A percentile compares a stretch with the other conserved stretches of the same genome.
Evolutionary conservation across 2,329 filamentous ascomycete genomes (phyloP).

Genomic region (Sporothrix luriei): DNA sequence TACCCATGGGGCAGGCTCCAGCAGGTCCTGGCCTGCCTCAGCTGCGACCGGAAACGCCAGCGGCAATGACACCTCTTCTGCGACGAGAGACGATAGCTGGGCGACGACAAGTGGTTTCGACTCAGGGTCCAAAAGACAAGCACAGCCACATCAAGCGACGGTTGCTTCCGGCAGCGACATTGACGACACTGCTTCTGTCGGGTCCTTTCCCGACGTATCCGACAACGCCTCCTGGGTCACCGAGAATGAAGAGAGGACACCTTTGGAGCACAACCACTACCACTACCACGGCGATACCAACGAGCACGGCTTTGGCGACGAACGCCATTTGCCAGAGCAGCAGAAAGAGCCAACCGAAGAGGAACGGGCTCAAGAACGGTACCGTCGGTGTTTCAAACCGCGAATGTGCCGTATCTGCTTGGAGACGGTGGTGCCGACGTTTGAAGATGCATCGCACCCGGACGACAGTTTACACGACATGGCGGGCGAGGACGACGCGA

Average conservation of each 20-base stretch:
- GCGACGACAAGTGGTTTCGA: slow-evolving; percentile 26
- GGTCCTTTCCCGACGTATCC: slow-evolving; percentile 16
- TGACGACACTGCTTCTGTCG: background rate
- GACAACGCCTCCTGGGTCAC: slow-evolving; percentile 24
- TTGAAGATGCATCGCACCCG: slow-evolving; percentile 39
- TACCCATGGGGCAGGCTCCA: slow-evolving; percentile 4
- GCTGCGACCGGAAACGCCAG: slow-evolving; percentile 20
- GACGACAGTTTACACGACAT: background rate
- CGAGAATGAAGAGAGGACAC: slow-evolving; percentile 6
- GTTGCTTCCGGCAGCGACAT: background rate
- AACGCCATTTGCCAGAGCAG: background rate
- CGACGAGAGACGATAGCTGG: slow-evolving; percentile 17
- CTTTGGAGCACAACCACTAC: slow-evolving; percentile 12
- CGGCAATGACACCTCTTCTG: slow-evolving; percentile 1
- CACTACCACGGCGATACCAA: background rate
- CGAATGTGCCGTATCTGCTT: slow-evolving; percentile 89
- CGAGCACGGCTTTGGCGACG: slow-evolving; percentile 2
- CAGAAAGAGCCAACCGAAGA: slow-evolving; percentile 1
- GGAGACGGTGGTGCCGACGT: slow-evolving; percentile 62
- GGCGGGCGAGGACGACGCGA: slow-evolving; percentile 4
- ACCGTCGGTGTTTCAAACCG: slow-evolving; percentile 60
- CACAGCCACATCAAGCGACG: slow-evolving; percentile 15
- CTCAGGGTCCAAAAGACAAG: background rate
- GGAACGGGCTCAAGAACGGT: slow-evolving; percentile 22
- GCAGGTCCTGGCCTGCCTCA: slow-evolving; percentile 30